A percentile compares a stretch with the other conserved stretches of the same genome.
Conservation (phyloP, 495 filamentous ascomycete genomes). For the Penicillium pulvis region DNA sequence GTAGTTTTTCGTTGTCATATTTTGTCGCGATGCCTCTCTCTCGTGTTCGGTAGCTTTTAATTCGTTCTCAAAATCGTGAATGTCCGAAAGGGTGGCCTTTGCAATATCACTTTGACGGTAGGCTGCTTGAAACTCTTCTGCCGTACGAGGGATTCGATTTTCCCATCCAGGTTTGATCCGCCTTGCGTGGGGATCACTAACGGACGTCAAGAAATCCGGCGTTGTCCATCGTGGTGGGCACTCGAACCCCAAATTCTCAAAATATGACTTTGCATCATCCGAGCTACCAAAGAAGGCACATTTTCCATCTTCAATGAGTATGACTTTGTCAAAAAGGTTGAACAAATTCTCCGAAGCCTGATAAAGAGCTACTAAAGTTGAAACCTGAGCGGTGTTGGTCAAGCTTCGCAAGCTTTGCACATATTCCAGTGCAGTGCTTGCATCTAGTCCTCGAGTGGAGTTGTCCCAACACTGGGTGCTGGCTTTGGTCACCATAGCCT, state of each 20-base stretch:
- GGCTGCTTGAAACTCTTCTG: conserved; percentile 56
- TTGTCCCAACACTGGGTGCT: conserved; percentile 71
- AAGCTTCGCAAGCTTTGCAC: conserved; percentile 62
- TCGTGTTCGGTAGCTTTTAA: conserved; percentile 48
- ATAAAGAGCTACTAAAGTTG: conserved; percentile 66
- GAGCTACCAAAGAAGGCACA: conserved; percentile 65
- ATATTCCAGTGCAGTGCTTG: conserved; percentile 66
- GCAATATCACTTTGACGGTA: conserved; percentile 53
- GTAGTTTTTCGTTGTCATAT: conserved; percentile 58
- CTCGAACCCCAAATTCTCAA: conserved; percentile 64
- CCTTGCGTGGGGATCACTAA: conserved; percentile 64
- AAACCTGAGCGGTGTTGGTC: conserved; percentile 63
- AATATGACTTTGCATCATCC: conserved; percentile 59
- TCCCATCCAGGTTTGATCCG: conserved; percentile 60
- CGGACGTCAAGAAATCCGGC: conserved; percentile 69
- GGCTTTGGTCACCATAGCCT: conserved; percentile 68
- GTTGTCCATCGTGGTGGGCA: conserved; percentile 65
- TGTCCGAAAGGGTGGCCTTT: conserved; percentile 40
- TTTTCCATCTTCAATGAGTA: conserved; percentile 67
- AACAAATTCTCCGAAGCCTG: conserved; percentile 72
- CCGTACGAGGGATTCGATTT: conserved; percentile 59
- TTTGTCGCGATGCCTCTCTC: conserved; percentile 45
- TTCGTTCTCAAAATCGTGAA: conserved; percentile 54
- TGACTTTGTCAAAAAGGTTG: conserved; percentile 70
- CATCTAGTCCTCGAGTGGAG: conserved; percentile 67